Percentiles rank a stretch among this genome's conserved stretches.
Evolutionary conservation across 1,139 yeast species (phyloP).

Genomic region (Saccharomyces hybrid): DNA sequence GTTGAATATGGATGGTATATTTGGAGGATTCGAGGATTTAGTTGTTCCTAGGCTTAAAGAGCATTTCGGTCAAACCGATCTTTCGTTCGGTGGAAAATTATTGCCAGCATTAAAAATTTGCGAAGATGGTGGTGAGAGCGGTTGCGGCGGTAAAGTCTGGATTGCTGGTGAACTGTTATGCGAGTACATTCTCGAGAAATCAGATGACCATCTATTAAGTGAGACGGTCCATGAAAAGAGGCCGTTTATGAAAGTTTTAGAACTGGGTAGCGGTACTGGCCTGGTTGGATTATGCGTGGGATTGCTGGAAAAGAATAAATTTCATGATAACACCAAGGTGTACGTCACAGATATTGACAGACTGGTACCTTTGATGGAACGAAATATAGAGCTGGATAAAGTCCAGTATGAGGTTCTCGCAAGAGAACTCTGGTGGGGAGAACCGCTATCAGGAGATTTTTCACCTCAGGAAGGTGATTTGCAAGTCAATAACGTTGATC

Average conservation of each 20-base stretch:
- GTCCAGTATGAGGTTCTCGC: constrained; percentile 36
- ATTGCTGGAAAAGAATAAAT: constrained; percentile 8
- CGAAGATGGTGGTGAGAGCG: constrained; percentile 50
- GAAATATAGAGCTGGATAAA: constrained; percentile 38
- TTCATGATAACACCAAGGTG: constrained; percentile 31
- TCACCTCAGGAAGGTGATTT: constrained; percentile 18
- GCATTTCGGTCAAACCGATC: constrained; percentile 36
- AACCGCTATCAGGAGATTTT: constrained; percentile 33
- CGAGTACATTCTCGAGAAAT: constrained; percentile 34
- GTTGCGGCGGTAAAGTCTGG: constrained; percentile 56
- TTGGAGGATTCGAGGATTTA: constrained; percentile 14
- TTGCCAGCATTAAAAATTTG: constrained; percentile 36
- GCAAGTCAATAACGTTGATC: constrained; percentile 32
- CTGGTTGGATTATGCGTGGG: constrained; percentile 40
- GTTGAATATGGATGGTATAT: constrained; percentile 11
- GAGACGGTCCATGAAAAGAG: constrained; percentile 5
- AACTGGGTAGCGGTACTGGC: constrained; percentile 52
- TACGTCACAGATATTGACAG: constrained; percentile 39
- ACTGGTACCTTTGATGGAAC: constrained; percentile 40
- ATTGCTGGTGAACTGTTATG: constrained; percentile 49
- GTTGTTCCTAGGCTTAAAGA: constrained; percentile 22
- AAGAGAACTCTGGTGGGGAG: constrained; percentile 44
- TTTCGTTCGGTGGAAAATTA: constrained; percentile 39
- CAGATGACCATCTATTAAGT: constrained; percentile 6
- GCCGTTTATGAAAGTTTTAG: constrained; percentile 35